Evolutionary conservation across 768 basidiomycete species (phyloP), one percentile per base, ranked within the genome.

Genomic region (Boletus sp.): DNA sequence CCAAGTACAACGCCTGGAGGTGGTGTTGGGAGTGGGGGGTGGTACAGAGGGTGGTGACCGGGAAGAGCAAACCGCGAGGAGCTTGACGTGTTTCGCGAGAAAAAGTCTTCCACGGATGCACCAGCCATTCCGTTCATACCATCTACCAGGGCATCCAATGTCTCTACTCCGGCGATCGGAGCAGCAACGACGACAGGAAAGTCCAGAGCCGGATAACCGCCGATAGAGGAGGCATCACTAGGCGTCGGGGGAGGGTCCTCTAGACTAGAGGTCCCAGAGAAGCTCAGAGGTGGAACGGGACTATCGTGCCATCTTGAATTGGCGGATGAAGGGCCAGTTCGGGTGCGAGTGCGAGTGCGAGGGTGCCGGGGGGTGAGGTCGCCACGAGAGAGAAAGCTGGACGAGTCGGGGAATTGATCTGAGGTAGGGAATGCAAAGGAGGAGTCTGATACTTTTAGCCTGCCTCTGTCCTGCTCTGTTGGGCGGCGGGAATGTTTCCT

Each of bases 121-220:
- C 86, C 86, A 62, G 91, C 91, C 88, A 93, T 86, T 11, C 86
- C 88, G 64, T 93, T 93, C 91, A 93, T 93, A 9, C 88, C 88
- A 59, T 92, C 90, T 7, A 93, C 91, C 50, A 93, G 71, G 13
- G 91, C 91, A 66, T 93, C 91, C 84, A 93, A 88, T 9, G 83
- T 84, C 72, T 92, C 90, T 9, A 93, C 89, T 2, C 89, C 90
- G 6, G 88, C 70, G 7, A 87, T 72, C 5, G 89, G 88, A 19
- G 90, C 89, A 41, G 89, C 81, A 19, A 93, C 90, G 27, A 88
- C 67, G 25, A 86, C 84, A 15, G 85, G 76, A 60, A 85, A 82
- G 46, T 79, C 69, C 47, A 80, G 76, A 43, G 80, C 1, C 17
- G 51, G 47, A 41, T 50, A 54, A 8, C 42, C 34, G 13, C 54